phyloP scores from a whole-genome alignment of 106 monocot genomes.

The Ottelia alismoides region DNA sequence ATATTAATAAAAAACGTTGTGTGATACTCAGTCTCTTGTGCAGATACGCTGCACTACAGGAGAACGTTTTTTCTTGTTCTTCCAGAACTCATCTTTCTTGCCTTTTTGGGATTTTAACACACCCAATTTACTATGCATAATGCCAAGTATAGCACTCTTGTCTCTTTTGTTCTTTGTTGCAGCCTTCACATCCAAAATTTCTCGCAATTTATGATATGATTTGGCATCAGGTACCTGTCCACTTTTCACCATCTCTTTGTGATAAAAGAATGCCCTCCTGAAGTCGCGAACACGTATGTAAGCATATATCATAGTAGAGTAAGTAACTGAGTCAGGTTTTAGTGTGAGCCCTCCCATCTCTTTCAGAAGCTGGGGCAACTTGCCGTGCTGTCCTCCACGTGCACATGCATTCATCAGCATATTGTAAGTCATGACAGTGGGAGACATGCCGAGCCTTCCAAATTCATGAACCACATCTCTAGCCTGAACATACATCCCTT shows the following conservation, averaged over 20 bases:
- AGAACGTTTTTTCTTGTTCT: slow-evolving; percentile 46
- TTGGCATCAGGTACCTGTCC: slow-evolving; percentile 63
- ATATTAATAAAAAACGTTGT: too few species aligned
- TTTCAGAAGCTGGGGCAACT: slow-evolving; percentile 72
- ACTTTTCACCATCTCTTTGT: slow-evolving; percentile 83
- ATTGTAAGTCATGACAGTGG: slow-evolving; percentile 90
- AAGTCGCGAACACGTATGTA: slow-evolving; percentile 91
- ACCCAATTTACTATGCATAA: slow-evolving; percentile 60
- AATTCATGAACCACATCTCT: slow-evolving; percentile 81
- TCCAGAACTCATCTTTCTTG: slow-evolving; percentile 98
- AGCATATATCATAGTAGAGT: slow-evolving; percentile 87
- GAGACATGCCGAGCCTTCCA: slow-evolving; percentile 42
- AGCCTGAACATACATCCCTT: slow-evolving; percentile 85
- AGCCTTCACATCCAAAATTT: slow-evolving; percentile 58
- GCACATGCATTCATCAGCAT: slow-evolving; percentile 98
- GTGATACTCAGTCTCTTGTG: too few species aligned
- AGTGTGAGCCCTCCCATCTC: slow-evolving; percentile 63
- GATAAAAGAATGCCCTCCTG: slow-evolving; percentile 66
- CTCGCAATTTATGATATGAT: slow-evolving; percentile 61
- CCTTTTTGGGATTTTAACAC: slow-evolving; percentile 46
- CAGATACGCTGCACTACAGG: too few species aligned
- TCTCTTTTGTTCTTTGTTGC: slow-evolving; percentile 69
- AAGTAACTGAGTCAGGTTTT: slow-evolving; percentile 85
- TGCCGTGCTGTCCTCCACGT: slow-evolving; percentile 82
- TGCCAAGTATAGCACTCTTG: slow-evolving; percentile 78